Evolutionary conservation across 31 red algal genomes (phyloP), one percentile per base, ranked within the genome.

Genomic region (Odonthalia washingtoniensis): DNA sequence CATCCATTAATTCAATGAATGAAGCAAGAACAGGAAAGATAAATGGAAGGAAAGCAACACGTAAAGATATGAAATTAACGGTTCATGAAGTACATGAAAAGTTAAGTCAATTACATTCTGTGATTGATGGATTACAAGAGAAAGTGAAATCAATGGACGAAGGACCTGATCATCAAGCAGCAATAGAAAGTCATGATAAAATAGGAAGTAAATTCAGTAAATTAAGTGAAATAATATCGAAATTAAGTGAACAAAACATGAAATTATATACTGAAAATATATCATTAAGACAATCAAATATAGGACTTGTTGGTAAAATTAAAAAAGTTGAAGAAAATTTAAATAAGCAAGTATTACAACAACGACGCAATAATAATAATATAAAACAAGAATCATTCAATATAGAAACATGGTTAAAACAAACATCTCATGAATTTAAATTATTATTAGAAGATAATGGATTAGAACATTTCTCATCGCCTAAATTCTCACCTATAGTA

Each of bases 391-490:
- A 65, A 36, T 84, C 84, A 46, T 32, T 70, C 36, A 80, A 80
- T 46, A 72, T 80, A 35, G 70, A 77, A 35, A 64, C 45, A 72
- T 91, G 80, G 80, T 45, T 91, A 74, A 65, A 45, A 52, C 61
- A 73, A 18, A 91, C 80, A n/a, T 79, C 89, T 4, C 45, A 62
- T 46, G 89, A 91, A 37, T 67, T 91, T 40, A 91, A 82, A 74
- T 65, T 18, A 1, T 91, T 91, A 63, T 63, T 91, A 1, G 80
- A 84, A 69, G 89, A 91, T 18, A 91, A 73, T 70, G 89, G 89
- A 37, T 75, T 91, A 33, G 89, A 91, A 41, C 70, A 91, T 40
- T 91, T 91, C 77, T 65, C 80, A 1, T 84, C 80, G 61, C 89
- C 89, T 12, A 49, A 32, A 26, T 91, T 91, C 65, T 91, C 89